Evolutionary conservation across 345 rosid genomes (phyloP), one percentile per base, ranked within the genome.

Genomic region (Salix arbutifolia): DNA sequence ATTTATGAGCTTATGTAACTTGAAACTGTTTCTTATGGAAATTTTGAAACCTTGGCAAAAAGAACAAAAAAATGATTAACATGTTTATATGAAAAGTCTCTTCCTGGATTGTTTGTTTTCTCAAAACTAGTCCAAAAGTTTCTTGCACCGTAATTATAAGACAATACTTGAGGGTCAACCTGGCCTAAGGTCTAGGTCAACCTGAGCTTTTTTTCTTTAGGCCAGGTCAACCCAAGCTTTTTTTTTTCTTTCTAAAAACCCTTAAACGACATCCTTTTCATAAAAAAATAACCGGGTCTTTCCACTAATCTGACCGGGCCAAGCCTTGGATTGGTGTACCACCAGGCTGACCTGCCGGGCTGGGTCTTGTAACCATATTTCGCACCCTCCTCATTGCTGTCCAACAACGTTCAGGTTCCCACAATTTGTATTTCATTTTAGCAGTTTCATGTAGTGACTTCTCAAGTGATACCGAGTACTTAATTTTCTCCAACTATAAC

Each of bases 31-130:
- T n/a, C 19, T 48, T 0, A n/a, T n/a, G 50, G 58, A 19, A 17
- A 37, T 58, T 14, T 5, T 64, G 6, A 64, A 64, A 30, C 23
- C 25, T 37, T 12, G 46, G 23, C 2, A 18, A 25, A 4, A 5
- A 25, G 3, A 30, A 38, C 0, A 9, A 25, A 3, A 5, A 13
- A 7, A 16, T 0, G 4, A 42, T 14, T 0, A 1, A n/a, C 17
- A 7, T 28, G 50, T 65, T 28, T 30, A 10, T 21, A 56, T 56
- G 61, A n/a, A 56, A 40, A 61, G 38, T 3, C 13, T 10, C 46
- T 33, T 33, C 67, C 48, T 13, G n/a, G 33, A 48, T 65, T 25
- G 18, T 61, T 46, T 66, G 4, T 28, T 30, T 26, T 74, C 23
- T 53, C 12, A 70, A n/a, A 17, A 70, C 16, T 18, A 48, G 73